Evolutionary conservation across 768 basidiomycete species (phyloP), one percentile per base, ranked within the genome.

Genomic region (Pisolithus marmoratus): DNA sequence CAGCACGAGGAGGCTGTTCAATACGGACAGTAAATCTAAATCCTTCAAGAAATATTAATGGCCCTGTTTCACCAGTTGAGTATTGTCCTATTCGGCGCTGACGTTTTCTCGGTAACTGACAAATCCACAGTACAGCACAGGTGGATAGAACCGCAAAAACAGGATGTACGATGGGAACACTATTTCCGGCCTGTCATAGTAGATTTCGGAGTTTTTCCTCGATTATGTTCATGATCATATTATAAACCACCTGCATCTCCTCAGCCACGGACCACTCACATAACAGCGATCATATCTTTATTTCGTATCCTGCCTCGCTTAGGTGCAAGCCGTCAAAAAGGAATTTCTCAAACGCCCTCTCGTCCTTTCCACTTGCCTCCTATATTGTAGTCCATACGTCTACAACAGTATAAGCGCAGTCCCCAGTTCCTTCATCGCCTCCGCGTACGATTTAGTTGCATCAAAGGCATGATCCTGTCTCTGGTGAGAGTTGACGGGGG

Each of bases 321-420:
- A 92, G 68, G 67, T 96, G 94, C 47, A 96, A 68, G 2, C 94
- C 94, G 63, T 96, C 94, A 38, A 62, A 68, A 49, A 90, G 65
- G 61, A 76, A 86, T 41, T 59, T 68, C 24, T 68, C 72, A 46
- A 90, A 68, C 2, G 70, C 71, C 26, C 68, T 65, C 63, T 85
- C 82, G 7, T 80, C 71, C 55, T 78, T 68, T 0, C 82, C 88
- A n/a, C 85, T 82, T 5, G 76, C 82, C n/a, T 83, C 74, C 75
- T 83, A 90, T n/a, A 95, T 57, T 15, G 64, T 70, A 9, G 75
- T 81, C 85, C 88, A 94, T 11, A 84, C 70, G 68, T 96, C 92
- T 1, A 86, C 79, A 9, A 85, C 76, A 1, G 80, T n/a, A 76
- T 2, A 94, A 79, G 73, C 52, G 76, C 73, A 50, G 60, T 60